Base-by-base conservation (phyloP, 2,329 filamentous ascomycete genomes). In the Nannizziopsis barbatae region DNA sequence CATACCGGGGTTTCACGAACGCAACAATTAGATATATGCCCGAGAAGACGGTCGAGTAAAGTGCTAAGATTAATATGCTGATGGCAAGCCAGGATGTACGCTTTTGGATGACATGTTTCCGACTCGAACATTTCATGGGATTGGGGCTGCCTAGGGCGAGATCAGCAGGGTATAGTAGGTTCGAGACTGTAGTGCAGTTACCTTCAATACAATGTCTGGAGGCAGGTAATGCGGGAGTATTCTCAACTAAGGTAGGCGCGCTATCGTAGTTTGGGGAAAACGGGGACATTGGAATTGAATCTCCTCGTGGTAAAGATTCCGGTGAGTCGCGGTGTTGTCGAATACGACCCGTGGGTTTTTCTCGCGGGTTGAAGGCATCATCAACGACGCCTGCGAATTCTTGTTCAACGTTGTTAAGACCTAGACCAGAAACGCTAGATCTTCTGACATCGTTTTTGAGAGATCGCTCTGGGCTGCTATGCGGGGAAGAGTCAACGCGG, bases 1-100 rank as follows among this genome's bases (percentile, higher is more conserved):
- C 80, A 64, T 79, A 88, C 52, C 75, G 68, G 0, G 82, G 83
- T 50, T 79, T 79, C 1, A 69, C 59, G 9, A 84, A 64, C 0
- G 83, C 79, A 3, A 82, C 70, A 1, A 74, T 65, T 1, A 88
- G 66, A 70, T 81, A 87, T n/a, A 84, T 64, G 0, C 72, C 62
- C 0, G 66, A 68, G 30, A 66, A 55, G 0, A 62, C 36, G 5
- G 64, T 67, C 4, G 65, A 60, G 49, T 67, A 69, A 10, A 67
- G 49, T 1, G 65, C 62, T 3, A 69, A 57, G 4, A 66, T 32
- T 20, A 68, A 46, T n/a, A 68, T 60, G 0, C 61, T 61, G 4
- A 64, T 38, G 14, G 65, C 59, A 17, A 67, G 45, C 63, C 65
- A 64, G 15, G 65, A 60, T 36, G 62, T 55, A 30, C 62, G 56